Evolutionary conservation across 2,329 filamentous ascomycete genomes (phyloP), one percentile per base, ranked within the genome.

Genomic region (Calonectria fujianensis): DNA sequence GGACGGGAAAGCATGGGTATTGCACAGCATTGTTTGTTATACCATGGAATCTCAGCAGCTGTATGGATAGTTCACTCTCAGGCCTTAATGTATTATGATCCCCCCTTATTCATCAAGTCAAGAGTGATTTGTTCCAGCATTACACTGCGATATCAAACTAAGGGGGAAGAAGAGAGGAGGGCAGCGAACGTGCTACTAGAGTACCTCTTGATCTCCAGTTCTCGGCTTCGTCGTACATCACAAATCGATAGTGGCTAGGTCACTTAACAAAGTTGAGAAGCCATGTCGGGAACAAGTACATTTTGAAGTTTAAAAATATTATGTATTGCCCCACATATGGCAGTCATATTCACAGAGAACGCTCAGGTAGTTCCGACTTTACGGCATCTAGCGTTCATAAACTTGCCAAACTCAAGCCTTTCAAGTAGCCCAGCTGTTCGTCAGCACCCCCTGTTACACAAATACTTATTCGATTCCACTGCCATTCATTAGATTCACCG

Each of bases 1-100:
- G 70, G 45, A 67, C 64, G 50, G 74, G 75, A 50, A 45, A 73
- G 73, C 67, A 75, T 73, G 75, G 73, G 59, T 63, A 75, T 65
- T 74, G 74, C 72, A 74, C 70, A 72, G 74, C 70, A 76, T 63
- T 70, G 54, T 77, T 72, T 68, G 52, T 70, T 70, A 64, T 57
- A 69, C 65, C 57, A 65, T 48, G 57, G 67, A 59, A 61, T 65
- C 50, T 32, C 66, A 32, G 18, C 31, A 45, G 41, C 48, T 24
- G n/a, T 66, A 32, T 61, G 52, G 66, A 65, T 52, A 35, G 45
- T 70, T 70, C 24, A 70, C 45, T 65, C 57, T 54, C 57, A 64
- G 50, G 35, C 66, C 50, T 70, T 70, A 70, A 70, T 70, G 68
- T 70, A 70, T 70, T 29, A 70, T 54, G 50, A 37, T 52, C 65